Percentiles rank a stretch among this genome's conserved stretches.
phyloP scores from a whole-genome alignment of 805 yeast genomes.

The Candida vartiovaarae region DNA sequence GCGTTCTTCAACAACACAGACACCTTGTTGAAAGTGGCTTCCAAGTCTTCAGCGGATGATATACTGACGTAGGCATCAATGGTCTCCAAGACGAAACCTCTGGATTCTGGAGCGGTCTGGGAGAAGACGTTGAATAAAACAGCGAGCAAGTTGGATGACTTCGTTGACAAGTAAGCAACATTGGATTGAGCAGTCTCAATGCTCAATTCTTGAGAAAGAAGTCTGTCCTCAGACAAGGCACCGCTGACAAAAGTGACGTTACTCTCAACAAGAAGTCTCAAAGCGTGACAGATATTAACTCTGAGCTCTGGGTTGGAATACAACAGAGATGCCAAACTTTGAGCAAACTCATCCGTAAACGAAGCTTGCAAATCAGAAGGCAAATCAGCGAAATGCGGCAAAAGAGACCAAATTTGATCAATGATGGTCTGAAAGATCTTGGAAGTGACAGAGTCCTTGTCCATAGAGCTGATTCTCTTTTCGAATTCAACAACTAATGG shows the following conservation, averaged over 20 bases:
- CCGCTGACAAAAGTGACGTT: constrained; percentile 58
- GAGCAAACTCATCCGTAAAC: constrained; percentile 74
- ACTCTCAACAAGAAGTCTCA: constrained; percentile 72
- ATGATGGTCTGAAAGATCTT: constrained; percentile 80
- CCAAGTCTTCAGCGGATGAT: constrained; percentile 58
- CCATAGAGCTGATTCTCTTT: constrained; percentile 35
- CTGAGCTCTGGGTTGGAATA: constrained; percentile 73
- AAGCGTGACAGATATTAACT: constrained; percentile 74
- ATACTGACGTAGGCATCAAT: constrained; percentile 75
- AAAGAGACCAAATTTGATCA: constrained; percentile 87
- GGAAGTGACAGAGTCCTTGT: constrained; percentile 55
- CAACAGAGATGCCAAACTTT: constrained; percentile 61
- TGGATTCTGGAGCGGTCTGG: constrained; percentile 77
- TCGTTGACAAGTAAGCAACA: constrained; percentile 54
- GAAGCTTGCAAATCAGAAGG: constrained; percentile 64
- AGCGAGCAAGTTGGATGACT: constrained; percentile 70
- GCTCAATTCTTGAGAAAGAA: constrained; percentile 58
- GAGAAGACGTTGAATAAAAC: constrained; percentile 89
- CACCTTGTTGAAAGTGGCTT: constrained; percentile 75
- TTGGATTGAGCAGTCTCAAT: constrained; percentile 46
- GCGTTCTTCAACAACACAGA: constrained; percentile 72
- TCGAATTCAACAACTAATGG: constrained; percentile 59
- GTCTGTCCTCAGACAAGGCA: constrained; percentile 45
- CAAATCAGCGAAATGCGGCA: constrained; percentile 84
- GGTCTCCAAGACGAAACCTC: constrained; percentile 81